Percentiles rank a stretch among this genome's conserved stretches.
phyloP scores from a whole-genome alignment of 257 asterid genomes.

The Jaltomata sinuosa region DNA sequence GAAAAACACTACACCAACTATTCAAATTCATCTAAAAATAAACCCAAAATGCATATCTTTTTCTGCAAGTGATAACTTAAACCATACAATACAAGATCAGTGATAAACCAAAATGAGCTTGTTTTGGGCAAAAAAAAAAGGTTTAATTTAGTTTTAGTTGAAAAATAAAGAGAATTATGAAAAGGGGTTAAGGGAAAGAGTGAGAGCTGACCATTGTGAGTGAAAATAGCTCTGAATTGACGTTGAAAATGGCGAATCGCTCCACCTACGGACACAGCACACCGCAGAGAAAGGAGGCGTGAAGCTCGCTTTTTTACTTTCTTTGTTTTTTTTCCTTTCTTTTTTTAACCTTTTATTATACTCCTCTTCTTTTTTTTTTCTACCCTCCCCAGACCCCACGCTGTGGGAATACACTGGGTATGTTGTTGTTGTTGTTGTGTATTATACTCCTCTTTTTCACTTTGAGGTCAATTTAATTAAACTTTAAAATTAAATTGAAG shows the following conservation, averaged over 20 bases:
- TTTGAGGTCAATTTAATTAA: too few relatives aligned
- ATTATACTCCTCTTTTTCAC: too few relatives aligned
- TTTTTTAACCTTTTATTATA: background rate
- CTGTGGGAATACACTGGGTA: too few relatives aligned
- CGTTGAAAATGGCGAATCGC: slow-evolving; percentile 5
- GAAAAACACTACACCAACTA: background rate
- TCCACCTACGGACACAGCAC: slow-evolving; percentile 2
- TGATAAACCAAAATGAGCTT: background rate
- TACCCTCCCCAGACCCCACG: too few relatives aligned
- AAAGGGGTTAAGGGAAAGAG: slow-evolving; percentile 9
- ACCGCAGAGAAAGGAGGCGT: background rate
- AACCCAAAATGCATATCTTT: background rate
- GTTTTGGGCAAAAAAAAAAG: background rate
- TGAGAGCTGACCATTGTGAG: slow-evolving; percentile 20
- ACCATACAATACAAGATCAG: background rate
- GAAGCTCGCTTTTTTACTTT: background rate
- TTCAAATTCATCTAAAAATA: background rate
- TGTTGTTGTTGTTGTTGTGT: too few relatives aligned
- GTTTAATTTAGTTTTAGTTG: background rate
- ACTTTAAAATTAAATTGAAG: too few relatives aligned
- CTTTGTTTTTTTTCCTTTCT: fast-evolving
- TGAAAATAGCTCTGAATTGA: background rate
- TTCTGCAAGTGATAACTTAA: background rate
- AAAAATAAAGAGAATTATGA: background rate
- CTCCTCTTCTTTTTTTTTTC: too few relatives aligned